Base-by-base conservation (phyloP, 768 basidiomycete species). In the Kwoniella botswanensis region DNA sequence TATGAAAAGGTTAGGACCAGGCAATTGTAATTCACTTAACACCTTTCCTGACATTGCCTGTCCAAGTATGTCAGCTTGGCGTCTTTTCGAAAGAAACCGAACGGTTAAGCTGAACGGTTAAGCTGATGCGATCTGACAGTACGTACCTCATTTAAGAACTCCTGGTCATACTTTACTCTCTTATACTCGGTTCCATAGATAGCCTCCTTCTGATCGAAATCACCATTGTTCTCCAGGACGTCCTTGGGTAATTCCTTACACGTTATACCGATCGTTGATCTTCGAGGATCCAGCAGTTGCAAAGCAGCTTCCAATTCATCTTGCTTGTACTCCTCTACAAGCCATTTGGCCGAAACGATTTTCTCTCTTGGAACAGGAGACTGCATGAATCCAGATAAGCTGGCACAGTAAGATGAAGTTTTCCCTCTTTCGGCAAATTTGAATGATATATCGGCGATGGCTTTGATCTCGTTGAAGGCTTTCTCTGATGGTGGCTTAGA, bases 181-280 rank as follows among this genome's bases (percentile, higher is more conserved):
- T 86, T 86, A 83, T 95, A 98, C 71, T 89, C 87, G 2, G 97
- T 98, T 4, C 91, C 93, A 83, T 99, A 99, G 89, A 93, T 94
- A 54, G 91, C 90, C 84, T 98, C 97, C 55, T 87, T 88, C 66
- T 78, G 56, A 55, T 82, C 81, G 43, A 82, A 88, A 26, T 84
- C 82, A 65, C 91, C 85, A 50, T 77, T 65, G 6, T 22, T 43
- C 13, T 22, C 13, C 35, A 61, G 10, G 52, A 90, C 85, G 64
- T 86, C 86, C 55, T 86, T 86, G 41, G 88, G 90, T 71, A 89
- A 88, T 54, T 87, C 88, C 80, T 89, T 89, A n/a, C 90, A 90
- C 88, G 93, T 93, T 52, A 99, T 83, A 26, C 92, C 89, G 22
- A 90, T 88, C n/a, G 71, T 92, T 86, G 58, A 90, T 88, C 70